Conservation (phyloP, 2,329 filamentous ascomycete genomes). For the Botrytis hyacinthi region DNA sequence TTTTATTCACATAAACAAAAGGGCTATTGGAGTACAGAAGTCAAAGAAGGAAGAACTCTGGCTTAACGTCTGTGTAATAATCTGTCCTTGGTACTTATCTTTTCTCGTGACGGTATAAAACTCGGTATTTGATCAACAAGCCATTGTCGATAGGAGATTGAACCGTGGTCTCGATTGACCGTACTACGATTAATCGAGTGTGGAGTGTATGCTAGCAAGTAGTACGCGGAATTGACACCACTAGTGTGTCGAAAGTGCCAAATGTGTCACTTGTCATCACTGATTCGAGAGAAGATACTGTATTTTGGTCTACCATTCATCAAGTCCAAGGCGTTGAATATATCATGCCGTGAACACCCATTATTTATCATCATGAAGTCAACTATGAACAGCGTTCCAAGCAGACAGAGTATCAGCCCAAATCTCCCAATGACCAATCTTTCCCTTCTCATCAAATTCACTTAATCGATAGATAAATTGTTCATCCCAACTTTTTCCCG, state of each 20-base stretch:
- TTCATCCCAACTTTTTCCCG: slow-evolving; percentile 44
- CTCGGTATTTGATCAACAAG: not conserved
- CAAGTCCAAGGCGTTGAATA: too few relatives aligned
- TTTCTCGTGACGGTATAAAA: not conserved
- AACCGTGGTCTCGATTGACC: not conserved
- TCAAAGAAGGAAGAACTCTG: not conserved
- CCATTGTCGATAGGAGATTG: not conserved
- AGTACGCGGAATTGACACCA: not conserved
- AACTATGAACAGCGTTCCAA: slow-evolving; percentile 40
- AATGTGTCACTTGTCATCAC: not conserved
- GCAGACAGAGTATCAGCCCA: slow-evolving; percentile 46
- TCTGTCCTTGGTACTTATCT: not conserved
- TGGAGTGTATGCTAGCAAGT: not conserved
- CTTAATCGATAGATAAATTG: slow-evolving; percentile 44
- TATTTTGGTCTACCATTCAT: not conserved
- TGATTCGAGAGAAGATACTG: not conserved
- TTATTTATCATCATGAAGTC: not conserved
- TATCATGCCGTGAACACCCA: not conserved
- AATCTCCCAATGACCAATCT: slow-evolving; percentile 45
- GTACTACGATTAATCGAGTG: not conserved
- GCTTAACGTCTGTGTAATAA: not conserved
- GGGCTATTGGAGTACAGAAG: not conserved
- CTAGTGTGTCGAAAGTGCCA: not conserved
- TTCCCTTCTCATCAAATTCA: slow-evolving; percentile 41
- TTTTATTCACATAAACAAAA: not conserved